phyloP scores from a whole-genome alignment of 768 basidiomycete genomes.

The Lenzites betulinus region DNA sequence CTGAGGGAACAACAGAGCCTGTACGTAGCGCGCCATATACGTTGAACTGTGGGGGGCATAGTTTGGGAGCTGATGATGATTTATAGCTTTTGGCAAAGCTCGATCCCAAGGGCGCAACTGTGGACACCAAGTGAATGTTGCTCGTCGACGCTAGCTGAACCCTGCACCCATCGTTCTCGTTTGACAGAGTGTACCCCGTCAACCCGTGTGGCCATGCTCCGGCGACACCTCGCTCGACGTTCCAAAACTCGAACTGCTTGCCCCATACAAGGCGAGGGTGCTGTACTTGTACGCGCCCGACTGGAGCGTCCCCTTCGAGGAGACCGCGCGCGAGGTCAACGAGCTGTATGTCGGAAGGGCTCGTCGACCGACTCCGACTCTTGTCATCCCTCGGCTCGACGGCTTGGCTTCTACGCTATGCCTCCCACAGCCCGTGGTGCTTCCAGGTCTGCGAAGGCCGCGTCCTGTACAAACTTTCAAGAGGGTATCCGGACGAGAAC shows the following conservation, averaged over 20 bases:
- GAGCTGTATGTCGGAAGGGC: slow-evolving; percentile 56
- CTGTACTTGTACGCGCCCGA: slow-evolving; percentile 67
- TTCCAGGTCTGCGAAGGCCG: neutral
- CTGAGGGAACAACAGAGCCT: slow-evolving; percentile 56
- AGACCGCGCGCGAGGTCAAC: slow-evolving; percentile 55
- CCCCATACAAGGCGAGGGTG: slow-evolving; percentile 47
- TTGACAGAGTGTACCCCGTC: slow-evolving; percentile 41
- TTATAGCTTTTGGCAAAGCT: slow-evolving; percentile 43
- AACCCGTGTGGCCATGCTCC: slow-evolving; percentile 46
- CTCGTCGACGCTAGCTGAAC: neutral
- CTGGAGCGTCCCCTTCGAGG: slow-evolving; percentile 55
- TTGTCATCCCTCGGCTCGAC: slow-evolving; percentile 38
- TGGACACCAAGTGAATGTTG: slow-evolving; percentile 50
- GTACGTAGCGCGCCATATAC: slow-evolving; percentile 32
- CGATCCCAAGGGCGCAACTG: slow-evolving; percentile 39
- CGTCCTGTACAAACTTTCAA: neutral
- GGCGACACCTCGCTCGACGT: slow-evolving; percentile 43
- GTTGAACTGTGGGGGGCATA: neutral
- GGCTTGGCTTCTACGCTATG: neutral
- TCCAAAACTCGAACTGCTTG: slow-evolving; percentile 45
- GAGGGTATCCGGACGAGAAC: slow-evolving; percentile 3
- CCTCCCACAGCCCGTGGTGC: neutral
- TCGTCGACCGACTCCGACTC: too few relatives aligned
- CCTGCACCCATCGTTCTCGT: too few relatives aligned
- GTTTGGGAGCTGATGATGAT: neutral